phyloP scores from a whole-genome alignment of 2,329 filamentous ascomycete species.

The Ophiostoma pallidulum region DNA sequence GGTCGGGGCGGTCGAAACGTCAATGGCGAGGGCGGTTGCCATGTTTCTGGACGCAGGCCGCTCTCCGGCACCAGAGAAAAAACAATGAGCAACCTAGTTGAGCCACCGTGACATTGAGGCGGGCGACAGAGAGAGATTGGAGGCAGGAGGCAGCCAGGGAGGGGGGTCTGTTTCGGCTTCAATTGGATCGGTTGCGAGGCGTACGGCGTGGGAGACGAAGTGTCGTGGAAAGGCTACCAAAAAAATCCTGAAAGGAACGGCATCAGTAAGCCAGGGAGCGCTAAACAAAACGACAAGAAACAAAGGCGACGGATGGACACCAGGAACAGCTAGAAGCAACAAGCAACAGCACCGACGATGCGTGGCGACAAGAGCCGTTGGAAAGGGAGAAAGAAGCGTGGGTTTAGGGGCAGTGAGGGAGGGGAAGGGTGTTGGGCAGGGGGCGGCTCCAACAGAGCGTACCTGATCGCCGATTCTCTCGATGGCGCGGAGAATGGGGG shows the following conservation, averaged over 20 bases:
- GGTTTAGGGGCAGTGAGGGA: too few species aligned
- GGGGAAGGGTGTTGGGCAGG: too few species aligned
- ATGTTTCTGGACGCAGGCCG: constrained; percentile 31
- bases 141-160: too few species aligned
- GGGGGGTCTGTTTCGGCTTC: neutral
- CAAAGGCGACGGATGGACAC: neutral
- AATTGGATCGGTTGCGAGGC: neutral
- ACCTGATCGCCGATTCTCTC: neutral
- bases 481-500: neutral
- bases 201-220: too few species aligned
- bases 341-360: neutral
- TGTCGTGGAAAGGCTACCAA: neutral
- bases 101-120: constrained; percentile 30
- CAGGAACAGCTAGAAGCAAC: neutral
- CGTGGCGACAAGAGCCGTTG: constrained; percentile 1
- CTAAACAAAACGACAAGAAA: neutral
- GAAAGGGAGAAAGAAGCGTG: neutral
- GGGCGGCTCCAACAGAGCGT: neutral
- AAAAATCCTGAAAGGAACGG: neutral
- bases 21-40: constrained; percentile 23
- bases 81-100: constrained; percentile 31
- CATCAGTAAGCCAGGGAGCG: constrained; percentile 9
- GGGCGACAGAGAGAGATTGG: neutral
- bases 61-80: constrained; percentile 35
- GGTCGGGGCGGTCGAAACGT: constrained; percentile 5